Evolutionary conservation across 1,139 yeast genomes (phyloP), one percentile per base, ranked within the genome.

Genomic region (Sugiyamaella paludigena): DNA sequence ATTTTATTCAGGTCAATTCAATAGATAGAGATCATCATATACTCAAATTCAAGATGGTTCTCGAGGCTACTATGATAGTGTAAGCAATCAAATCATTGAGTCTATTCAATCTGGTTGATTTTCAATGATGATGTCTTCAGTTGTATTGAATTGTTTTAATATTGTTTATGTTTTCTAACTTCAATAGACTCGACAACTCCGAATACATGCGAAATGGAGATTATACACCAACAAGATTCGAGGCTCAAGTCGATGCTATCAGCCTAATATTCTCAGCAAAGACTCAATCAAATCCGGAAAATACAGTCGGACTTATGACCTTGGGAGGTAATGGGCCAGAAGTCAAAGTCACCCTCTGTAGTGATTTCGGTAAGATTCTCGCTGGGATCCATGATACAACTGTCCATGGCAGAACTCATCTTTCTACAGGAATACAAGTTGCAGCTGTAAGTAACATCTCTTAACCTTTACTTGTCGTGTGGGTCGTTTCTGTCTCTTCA

Each of bases 201-300:
- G 98, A 94, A 72, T 92, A 78, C 69, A 87, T 91, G 81, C 79
- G 98, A 63, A 92, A 92, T 66, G 98, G 98, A 36, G 98, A 94
- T 68, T 94, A 84, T 65, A 77, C 88, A 42, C 83, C 95, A 28
- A 84, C 94, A 24, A 79, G 98, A 62, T 91, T 84, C 65, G 95
- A 86, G 54, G 97, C 98, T 1, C 97, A 94, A 69, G 75, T 86
- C 55, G 95, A 94, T 54, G 84, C 97, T n/a, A 89, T 92, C 24
- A 95, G 89, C 63, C 77, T 84, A 60, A 80, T 94, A 45, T 94
- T 92, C 73, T 87, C 86, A 57, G 82, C 87, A 57, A 91, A 92
- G 69, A 80, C 88, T 55, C 84, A 85, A 64, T 75, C 92, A 48
- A 92, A 92, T 68, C 97, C 98, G 2, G 98, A 92, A 67, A 88